Conservation (phyloP, 2,329 filamentous ascomycete genomes). For the Cryphonectria nitschkei region DNA sequence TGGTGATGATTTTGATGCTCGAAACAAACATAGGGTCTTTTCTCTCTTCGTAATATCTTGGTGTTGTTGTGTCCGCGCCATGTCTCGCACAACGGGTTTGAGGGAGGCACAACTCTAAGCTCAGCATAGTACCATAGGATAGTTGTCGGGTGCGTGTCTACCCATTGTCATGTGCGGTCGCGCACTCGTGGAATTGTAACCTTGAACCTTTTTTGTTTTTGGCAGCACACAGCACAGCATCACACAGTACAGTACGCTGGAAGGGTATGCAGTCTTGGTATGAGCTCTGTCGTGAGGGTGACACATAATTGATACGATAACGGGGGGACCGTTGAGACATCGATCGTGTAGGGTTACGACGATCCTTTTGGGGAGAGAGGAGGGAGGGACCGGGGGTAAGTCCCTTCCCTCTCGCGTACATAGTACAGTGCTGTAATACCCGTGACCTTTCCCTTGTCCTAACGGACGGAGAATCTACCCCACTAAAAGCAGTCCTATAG, state of each 20-base stretch:
- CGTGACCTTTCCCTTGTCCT: background rate
- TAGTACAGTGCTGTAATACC: too few species aligned
- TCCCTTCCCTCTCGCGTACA: too few species aligned
- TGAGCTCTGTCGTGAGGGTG: background rate
- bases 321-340: too few species aligned
- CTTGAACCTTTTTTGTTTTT: background rate
- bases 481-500: background rate
- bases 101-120: background rate
- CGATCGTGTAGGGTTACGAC: too few species aligned
- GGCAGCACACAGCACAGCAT: background rate
- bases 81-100: background rate
- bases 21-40: too few species aligned
- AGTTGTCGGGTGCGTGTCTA: background rate
- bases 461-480: constrained; percentile 2
- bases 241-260: background rate
- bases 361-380: too few species aligned
- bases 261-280: background rate
- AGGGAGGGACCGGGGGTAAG: background rate
- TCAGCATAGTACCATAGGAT: too few species aligned
- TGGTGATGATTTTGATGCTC: too few species aligned
- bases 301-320: background rate
- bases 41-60: background rate
- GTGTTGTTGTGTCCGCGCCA: background rate
- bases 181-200: background rate
- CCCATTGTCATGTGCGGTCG: background rate